These are phyloP conservation scores for Acanthamoeba lenticulata DNA, from an alignment of 208 protist genomes.

Conservation along the genomic window DNA sequence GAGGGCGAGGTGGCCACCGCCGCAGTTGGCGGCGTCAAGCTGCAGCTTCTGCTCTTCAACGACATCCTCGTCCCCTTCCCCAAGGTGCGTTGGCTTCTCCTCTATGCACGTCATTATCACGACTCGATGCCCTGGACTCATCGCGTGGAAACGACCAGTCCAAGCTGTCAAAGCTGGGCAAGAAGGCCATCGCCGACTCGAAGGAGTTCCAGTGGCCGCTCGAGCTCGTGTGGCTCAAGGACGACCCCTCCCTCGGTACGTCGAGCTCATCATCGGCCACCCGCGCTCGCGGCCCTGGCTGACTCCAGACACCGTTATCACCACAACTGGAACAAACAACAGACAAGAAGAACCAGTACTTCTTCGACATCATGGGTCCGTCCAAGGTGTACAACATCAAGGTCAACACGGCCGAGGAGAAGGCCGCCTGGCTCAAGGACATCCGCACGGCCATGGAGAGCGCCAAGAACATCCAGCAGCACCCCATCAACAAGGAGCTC, in stretches of 20 bases:
- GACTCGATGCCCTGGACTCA: background rate
- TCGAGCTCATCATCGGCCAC: background rate
- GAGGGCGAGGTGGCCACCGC: constrained; percentile 38
- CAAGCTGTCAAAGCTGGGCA: constrained; percentile 34
- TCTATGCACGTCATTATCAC: background rate
- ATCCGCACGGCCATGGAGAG: constrained; percentile 3
- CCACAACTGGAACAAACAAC: background rate
- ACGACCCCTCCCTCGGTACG: constrained; percentile 50
- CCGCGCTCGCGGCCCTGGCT: background rate
- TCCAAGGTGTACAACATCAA: constrained; percentile 63
- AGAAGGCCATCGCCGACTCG: constrained; percentile 45
- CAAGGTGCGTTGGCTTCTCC: background rate
- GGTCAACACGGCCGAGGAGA: constrained; percentile 58
- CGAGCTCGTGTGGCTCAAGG: constrained; percentile 61
- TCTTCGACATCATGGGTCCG: constrained; percentile 56
- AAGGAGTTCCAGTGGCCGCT: constrained; percentile 68
- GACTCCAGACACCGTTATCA: background rate
- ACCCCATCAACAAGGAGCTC: constrained; percentile 63
- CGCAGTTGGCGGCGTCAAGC: constrained; percentile 28
- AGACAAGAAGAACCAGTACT: constrained; percentile 66
- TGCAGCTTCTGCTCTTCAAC: constrained; percentile 64
- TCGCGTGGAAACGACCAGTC: background rate
- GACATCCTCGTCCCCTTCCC: constrained; percentile 63
- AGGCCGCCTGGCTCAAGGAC: background rate
- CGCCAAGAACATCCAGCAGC: constrained; percentile 58